Base-by-base conservation (phyloP, 1,284 basidiomycete genomes). In the Sporisorium graminicola region DNA sequence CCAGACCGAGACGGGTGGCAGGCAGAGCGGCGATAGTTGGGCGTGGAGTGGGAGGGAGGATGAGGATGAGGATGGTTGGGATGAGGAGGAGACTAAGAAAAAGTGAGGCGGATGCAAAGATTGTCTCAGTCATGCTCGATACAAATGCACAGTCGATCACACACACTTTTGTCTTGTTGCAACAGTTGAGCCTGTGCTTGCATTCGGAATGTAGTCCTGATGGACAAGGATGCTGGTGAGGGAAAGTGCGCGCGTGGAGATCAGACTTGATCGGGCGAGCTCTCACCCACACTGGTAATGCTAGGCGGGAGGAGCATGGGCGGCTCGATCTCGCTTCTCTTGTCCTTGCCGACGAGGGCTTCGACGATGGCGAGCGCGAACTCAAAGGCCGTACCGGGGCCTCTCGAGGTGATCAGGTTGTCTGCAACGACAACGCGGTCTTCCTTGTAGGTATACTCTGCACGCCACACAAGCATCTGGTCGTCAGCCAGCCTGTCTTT, bases 341-440 rank as follows among this genome's bases (percentile, higher is more conserved):
- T 93, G 40, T 89, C 89, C 40, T 87, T 81, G 5, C 93, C 93
- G 55, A 89, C 90, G 1, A 93, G 87, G 26, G 89, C 81, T 79
- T 92, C 92, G 27, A 93, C 90, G 50, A 94, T 85, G 40, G 90
- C 89, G 49, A 94, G 87, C 0, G 91, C 91, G 78, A 93, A 94
- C 2, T 90, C 90, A 77, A 94, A 92, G 0, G 90, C 87, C 0
- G 93, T 94, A 88, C 92, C 92, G 72, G 93, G 93, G 2, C 93
- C 93, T 27, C 93, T 92, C 81, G 92, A 93, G 53, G 50, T 57
- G 40, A 95, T 88, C 7, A 95, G 88, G 58, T 90, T 91, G 2
- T 89, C 89, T 3, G 92, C 91, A 1, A 80, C 87, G 33, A 94
- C 92, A 10, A 95, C 93, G 2, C 91, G 83, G 3, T 92, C 90